phyloP scores from a whole-genome alignment of 345 rosid species.

The Lumnitzera racemosa region DNA sequence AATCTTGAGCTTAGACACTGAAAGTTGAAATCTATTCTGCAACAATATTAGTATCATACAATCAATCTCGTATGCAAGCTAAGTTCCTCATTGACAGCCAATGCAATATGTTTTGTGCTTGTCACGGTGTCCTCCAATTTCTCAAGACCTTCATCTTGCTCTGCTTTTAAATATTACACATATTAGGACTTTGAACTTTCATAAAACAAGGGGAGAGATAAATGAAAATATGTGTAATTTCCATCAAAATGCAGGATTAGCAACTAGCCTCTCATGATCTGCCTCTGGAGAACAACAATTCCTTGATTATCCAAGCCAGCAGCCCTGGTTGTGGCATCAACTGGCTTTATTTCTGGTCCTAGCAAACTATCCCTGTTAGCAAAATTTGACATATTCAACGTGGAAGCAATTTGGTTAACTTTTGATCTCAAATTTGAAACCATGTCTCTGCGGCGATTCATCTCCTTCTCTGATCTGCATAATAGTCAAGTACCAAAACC shows the following conservation, averaged over 20 bases:
- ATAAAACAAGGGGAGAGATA: not conserved
- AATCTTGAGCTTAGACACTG: too few species aligned
- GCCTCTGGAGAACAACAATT: slow-evolving; percentile 78
- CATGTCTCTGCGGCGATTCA: slow-evolving; percentile 93
- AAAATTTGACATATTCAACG: slow-evolving; percentile 78
- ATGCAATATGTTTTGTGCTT: slow-evolving; percentile 86
- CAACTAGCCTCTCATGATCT: slow-evolving; percentile 75
- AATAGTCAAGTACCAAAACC: not conserved
- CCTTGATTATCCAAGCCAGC: slow-evolving; percentile 76
- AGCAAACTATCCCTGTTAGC: slow-evolving; percentile 78
- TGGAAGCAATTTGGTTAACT: slow-evolving; percentile 72
- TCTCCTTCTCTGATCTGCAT: slow-evolving; percentile 83
- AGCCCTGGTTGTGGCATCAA: slow-evolving; percentile 54
- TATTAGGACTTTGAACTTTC: slow-evolving; percentile 2
- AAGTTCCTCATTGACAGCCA: slow-evolving; percentile 90
- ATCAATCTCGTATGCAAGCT: slow-evolving; percentile 77
- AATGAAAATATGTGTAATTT: not conserved
- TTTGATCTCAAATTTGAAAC: slow-evolving; percentile 61
- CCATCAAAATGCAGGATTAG: slow-evolving; percentile 3
- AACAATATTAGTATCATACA: slow-evolving; percentile 31
- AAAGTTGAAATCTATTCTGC: not conserved
- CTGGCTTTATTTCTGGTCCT: slow-evolving; percentile 66
- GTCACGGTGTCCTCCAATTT: slow-evolving; percentile 75
- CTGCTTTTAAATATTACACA: slow-evolving; percentile 31
- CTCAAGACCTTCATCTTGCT: slow-evolving; percentile 99